These are phyloP conservation scores for Podaxis carcinomalis DNA, from an alignment of 768 basidiomycete species.

Conservation along the genomic window DNA sequence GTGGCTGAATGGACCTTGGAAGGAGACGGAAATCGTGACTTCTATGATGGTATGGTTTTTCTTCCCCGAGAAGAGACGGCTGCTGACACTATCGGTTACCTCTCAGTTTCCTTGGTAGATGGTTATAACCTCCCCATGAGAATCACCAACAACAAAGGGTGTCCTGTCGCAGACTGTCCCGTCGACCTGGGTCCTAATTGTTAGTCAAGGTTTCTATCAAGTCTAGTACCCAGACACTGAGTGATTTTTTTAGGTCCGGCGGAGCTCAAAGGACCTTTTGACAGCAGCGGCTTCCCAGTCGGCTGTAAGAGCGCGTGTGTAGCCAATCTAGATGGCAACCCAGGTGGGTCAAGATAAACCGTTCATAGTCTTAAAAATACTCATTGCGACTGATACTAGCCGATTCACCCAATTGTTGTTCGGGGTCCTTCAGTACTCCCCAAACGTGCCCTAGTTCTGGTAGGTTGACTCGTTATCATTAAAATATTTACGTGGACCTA, in stretches of 20 bases:
- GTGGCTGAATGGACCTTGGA: conserved; percentile 67
- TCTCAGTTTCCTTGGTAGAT: conserved; percentile 58
- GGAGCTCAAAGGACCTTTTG: conserved; percentile 47
- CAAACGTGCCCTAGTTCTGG: conserved; percentile 52
- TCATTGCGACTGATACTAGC: conserved; percentile 21
- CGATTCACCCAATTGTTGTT: conserved; percentile 65
- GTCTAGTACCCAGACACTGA: not conserved
- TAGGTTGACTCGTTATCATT: not conserved
- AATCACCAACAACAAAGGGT: conserved; percentile 53
- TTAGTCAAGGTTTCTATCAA: conserved; percentile 11
- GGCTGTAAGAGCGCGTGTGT: conserved; percentile 61
- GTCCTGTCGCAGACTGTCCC: conserved; percentile 51
- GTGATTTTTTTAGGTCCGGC: conserved; percentile 36
- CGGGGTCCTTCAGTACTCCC: conserved; percentile 46
- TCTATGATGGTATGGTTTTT: conserved; percentile 50
- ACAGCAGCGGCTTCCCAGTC: conserved; percentile 48
- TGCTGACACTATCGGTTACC: not conserved
- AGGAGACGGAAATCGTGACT: conserved; percentile 40
- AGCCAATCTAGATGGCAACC: conserved; percentile 39
- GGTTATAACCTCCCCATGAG: conserved; percentile 60
- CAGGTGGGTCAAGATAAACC: conserved; percentile 19
- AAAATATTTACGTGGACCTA: not conserved
- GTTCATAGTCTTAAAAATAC: not conserved
- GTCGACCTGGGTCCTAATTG: conserved; percentile 54
- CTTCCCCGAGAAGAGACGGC: not conserved